Base-by-base conservation (phyloP, 1,139 yeast species). In the Suhomyces yuchorum region DNA sequence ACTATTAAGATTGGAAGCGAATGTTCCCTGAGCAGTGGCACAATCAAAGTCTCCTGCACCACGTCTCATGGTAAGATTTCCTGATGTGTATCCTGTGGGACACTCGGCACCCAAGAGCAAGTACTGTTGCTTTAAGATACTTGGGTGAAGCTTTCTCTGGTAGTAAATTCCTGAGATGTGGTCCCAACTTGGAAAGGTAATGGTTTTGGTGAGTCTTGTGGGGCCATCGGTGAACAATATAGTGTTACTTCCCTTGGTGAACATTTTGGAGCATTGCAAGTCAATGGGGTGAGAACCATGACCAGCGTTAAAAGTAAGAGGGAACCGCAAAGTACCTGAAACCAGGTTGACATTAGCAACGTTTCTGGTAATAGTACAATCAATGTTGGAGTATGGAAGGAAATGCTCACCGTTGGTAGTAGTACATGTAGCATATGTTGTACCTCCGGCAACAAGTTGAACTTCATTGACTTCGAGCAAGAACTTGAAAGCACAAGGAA, bases 401-500 rank as follows among this genome's bases (percentile, higher is more conserved):
- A 63, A 37, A n/a, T 57, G 23, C 34, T 62, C 68, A 17, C 73
- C 73, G 14, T 56, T 44, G 32, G 24, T 47, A 22, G 62, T 51
- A 0, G 41, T 36, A 61, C 75, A 70, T 8, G 62, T 62, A 6
- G 75, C 75, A 47, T 56, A 67, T 1, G 48, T 42, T 1, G 44
- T 49, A 6, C 55, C 46, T 8, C 59, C 58, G 0, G 56, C 70
- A 8, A 40, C 37, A 34, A 68, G 58, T 14, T 49, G 41, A 5
- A 67, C 40, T 2, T 56, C 35, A 8, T 54, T 20, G 4, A 63
- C 40, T 3, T 68, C 62, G 19, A 35, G 26, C 37, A 14, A 12
- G 43, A 67, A 66, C 45, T 65, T 66, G 50, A 58, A 68, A 7
- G 64, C 73, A 55, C 69, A 60, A 4, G 72, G 71, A 53, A 70